Evolutionary conservation across 257 asterid genomes (phyloP).

Genomic region (Jaltomata sinuosa): DNA sequence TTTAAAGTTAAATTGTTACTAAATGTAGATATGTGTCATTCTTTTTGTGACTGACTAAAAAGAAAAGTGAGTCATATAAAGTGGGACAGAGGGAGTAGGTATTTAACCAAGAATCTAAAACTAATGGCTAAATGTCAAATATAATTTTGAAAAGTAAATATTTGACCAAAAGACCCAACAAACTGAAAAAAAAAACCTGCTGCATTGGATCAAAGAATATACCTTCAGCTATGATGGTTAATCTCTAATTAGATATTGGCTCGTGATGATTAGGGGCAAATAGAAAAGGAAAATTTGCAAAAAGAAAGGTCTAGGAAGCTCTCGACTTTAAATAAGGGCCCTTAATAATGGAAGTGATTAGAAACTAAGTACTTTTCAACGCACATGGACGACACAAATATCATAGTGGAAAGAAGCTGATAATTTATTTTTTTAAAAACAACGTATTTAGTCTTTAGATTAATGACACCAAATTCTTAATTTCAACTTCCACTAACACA

Average conservation of each 20-base stretch:
- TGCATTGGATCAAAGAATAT: no score
- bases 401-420: not conserved
- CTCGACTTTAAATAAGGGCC: conserved; percentile 15
- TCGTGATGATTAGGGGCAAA: not conserved
- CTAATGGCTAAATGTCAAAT: no score
- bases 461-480: not conserved
- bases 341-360: conserved; percentile 7
- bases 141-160: no score
- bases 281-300: not conserved
- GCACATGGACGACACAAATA: conserved; percentile 6
- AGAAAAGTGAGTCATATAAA: no score
- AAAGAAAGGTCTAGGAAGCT: not conserved
- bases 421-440: not conserved
- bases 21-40: no score
- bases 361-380: not conserved
- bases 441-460: not conserved
- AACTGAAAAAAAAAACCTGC: no score
- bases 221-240: not conserved
- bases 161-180: no score
- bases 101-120: no score
- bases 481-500: not conserved
- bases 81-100: no score
- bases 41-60: no score
- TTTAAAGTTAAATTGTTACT: no score
- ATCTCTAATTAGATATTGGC: no score